A percentile compares a stretch with the other conserved stretches of the same genome.
phyloP scores from a whole-genome alignment of 352 stramenopile genomes.

The Pythium biforme region DNA sequence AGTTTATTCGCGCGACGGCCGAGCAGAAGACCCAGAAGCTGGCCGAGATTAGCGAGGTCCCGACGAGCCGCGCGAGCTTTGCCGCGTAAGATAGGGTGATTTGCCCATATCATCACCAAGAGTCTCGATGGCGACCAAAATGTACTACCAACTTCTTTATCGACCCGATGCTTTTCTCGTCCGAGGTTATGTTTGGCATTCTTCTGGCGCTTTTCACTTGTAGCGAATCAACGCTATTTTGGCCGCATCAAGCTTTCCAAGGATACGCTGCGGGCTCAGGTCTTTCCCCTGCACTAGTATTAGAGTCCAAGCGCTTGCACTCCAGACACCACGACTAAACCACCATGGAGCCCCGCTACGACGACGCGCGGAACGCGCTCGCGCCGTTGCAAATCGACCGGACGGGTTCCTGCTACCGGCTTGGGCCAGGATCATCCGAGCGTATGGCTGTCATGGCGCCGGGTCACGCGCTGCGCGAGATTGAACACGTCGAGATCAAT shows the following conservation, averaged over 20 bases:
- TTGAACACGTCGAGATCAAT: slow-evolving; percentile 51
- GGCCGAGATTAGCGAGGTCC: slow-evolving; percentile 8
- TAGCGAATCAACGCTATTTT: neutral
- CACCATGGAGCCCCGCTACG: neutral
- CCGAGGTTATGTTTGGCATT: neutral
- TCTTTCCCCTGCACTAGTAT: neutral
- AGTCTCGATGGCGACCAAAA: too few species aligned
- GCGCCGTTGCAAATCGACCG: slow-evolving; percentile 9
- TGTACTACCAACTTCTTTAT: too few species aligned
- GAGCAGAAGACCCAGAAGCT: slow-evolving; percentile 20
- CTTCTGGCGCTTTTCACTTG: too few species aligned
- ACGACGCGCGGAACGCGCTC: neutral
- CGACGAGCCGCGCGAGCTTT: slow-evolving; percentile 3
- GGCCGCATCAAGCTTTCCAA: neutral
- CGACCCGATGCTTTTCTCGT: too few species aligned
- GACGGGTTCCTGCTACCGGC: slow-evolving; percentile 9
- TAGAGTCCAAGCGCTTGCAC: neutral
- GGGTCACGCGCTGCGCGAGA: slow-evolving; percentile 12
- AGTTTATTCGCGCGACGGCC: slow-evolving; percentile 18
- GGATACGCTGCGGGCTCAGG: neutral
- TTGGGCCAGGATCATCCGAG: slow-evolving; percentile 1
- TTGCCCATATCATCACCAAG: neutral
- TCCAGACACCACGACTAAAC: too few species aligned
- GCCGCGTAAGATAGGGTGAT: slow-evolving; percentile 3
- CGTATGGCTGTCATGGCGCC: slow-evolving; percentile 18